These are phyloP conservation scores for Metarhizium guizhouense DNA, from an alignment of 2,329 filamentous ascomycete genomes.

Conservation along the genomic window DNA sequence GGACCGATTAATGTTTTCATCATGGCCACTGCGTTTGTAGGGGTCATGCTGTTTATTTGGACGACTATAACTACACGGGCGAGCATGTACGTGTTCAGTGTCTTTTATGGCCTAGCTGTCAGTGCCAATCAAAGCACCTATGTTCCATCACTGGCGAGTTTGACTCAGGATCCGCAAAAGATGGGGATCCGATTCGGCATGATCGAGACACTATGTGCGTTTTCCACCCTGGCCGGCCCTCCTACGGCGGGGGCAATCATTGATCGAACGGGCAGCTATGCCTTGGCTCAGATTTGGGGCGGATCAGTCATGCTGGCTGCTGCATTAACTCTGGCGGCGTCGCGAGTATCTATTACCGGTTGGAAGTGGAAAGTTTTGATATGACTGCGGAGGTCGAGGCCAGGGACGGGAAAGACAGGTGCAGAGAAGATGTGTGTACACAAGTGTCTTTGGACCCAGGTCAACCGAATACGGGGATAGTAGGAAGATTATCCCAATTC, in stretches of 20 bases:
- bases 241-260: constrained; percentile 37
- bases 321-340: constrained; percentile 21
- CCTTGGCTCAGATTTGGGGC: constrained; percentile 37
- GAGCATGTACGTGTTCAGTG: constrained; percentile 35
- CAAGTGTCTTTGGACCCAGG: neutral
- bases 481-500: too few species aligned
- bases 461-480: too few species aligned
- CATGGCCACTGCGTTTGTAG: constrained; percentile 33
- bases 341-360: constrained; percentile 26
- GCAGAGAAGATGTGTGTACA: neutral
- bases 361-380: constrained; percentile 26
- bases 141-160: constrained; percentile 29
- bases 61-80: constrained; percentile 31
- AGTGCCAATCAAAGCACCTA: constrained; percentile 15
- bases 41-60: constrained; percentile 46
- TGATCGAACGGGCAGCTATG: constrained; percentile 29
- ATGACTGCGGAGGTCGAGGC: constrained; percentile 9
- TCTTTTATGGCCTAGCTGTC: constrained; percentile 34
- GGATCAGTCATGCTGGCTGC: constrained; percentile 29
- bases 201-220: constrained; percentile 31
- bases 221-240: constrained; percentile 35
- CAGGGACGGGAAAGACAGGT: neutral
- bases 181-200: constrained; percentile 38
- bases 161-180: constrained; percentile 32
- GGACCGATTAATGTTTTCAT: constrained; percentile 49